Evolutionary conservation across 177 flowering plant species (phyloP), one percentile per base, ranked within the genome.

Genomic region (Vitis hybrid): DNA sequence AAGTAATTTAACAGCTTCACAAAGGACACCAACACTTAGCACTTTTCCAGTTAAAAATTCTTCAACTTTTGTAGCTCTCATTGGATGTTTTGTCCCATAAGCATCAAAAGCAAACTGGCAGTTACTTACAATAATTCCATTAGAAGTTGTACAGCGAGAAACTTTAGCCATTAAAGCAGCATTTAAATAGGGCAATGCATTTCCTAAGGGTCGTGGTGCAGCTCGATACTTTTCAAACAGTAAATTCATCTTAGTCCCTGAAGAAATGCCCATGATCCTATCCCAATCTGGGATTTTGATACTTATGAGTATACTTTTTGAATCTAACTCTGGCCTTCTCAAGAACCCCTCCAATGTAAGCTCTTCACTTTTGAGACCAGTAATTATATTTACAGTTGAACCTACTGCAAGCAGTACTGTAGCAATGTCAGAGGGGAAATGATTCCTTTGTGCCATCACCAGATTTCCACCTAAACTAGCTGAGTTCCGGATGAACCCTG

Each of bases 381-480:
- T 74, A 66, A 83, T 67, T 74, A 90, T 70, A 17, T 68, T 70
- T 18, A 91, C 86, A 3, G 52, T 50, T 61, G 98, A 70, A 77
- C 74, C 88, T 60, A 75, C 89, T 52, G 85, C 87, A 72, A 95
- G 89, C 55, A 95, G 89, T 70, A 95, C 32, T n/a, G 98, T 95
- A 15, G 88, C 89, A 65, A 95, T 81, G 79, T 95, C 99, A 14
- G 99, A 93, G 60, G 97, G 94, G 75, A 93, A 91, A 35, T 74
- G 63, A 15, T 82, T 81, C 80, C 88, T 87, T 58, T 91, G 97
- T 21, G 98, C 91, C 96, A 93, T 86, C 52, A 93, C 86, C 76
- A 95, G 74, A 82, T 95, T 95, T 9, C 98, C 99, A 13, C 99
- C 99, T 13, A 93, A 24, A 79, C 94, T 95, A 4, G 92, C 98